Percentiles rank a stretch among this genome's conserved stretches.
Conservation (phyloP, 2,329 filamentous ascomycete species). For the Nigrospora oryzae region DNA sequence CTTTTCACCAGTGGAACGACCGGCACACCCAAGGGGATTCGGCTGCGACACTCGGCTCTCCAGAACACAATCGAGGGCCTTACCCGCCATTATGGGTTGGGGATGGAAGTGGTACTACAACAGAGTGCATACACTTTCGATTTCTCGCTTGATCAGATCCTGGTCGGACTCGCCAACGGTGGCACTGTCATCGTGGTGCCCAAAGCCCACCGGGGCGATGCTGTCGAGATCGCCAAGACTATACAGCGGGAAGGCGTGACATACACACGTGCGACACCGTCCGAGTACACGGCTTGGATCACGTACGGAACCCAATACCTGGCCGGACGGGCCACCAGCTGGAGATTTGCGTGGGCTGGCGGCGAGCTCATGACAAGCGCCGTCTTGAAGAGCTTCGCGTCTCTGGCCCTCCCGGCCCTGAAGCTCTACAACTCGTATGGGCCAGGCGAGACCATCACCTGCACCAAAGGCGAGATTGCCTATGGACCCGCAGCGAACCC, state of each 20-base stretch:
- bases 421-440: conserved; percentile 1
- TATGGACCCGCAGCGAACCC: neutral
- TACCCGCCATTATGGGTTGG: conserved; percentile 24
- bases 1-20: conserved; percentile 5
- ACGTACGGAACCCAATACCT: conserved; percentile 13
- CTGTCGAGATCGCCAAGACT: neutral
- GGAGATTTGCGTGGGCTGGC: neutral
- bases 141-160: neutral
- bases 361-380: neutral
- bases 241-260: neutral
- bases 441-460: neutral
- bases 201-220: neutral
- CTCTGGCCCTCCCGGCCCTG: neutral
- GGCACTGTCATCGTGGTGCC: conserved; percentile 2
- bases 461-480: neutral
- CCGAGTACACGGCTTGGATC: conserved; percentile 29
- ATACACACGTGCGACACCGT: conserved; percentile 27
- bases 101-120: conserved; percentile 30
- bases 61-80: neutral
- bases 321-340: neutral
- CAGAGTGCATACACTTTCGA: conserved; percentile 3
- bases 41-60: conserved; percentile 1
- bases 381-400: neutral
- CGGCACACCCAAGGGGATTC: conserved; percentile 4
- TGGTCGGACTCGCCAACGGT: neutral